A percentile compares a stretch with the other conserved stretches of the same genome.
Evolutionary conservation across 2,329 filamentous ascomycete genomes (phyloP).

Genomic region (Pseudogymnoascus sp.): DNA sequence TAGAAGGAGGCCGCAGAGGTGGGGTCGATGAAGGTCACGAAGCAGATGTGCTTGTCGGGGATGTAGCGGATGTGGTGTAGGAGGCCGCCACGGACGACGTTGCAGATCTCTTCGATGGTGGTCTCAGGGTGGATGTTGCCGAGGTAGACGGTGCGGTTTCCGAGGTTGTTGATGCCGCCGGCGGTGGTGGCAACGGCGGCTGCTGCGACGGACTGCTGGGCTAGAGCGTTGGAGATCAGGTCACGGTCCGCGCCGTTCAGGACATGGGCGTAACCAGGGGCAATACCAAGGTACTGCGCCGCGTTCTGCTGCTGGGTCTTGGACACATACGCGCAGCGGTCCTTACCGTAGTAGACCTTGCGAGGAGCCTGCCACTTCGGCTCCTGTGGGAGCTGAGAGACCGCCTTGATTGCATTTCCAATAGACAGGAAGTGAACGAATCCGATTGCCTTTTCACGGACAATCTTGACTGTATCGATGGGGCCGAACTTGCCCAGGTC

Average conservation of each 20-base stretch:
- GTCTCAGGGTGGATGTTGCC: slow-evolving; percentile 99
- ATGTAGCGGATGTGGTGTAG: slow-evolving; percentile 98
- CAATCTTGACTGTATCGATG: slow-evolving; percentile 96
- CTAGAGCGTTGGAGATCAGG: slow-evolving; percentile 90
- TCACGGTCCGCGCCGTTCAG: slow-evolving; percentile 94
- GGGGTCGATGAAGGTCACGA: slow-evolving; percentile 98
- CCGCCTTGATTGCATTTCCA: slow-evolving; percentile 96
- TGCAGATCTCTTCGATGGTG: slow-evolving; percentile 98
- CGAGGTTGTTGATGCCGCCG: slow-evolving; percentile 93
- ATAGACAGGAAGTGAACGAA: slow-evolving; percentile 98
- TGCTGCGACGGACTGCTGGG: slow-evolving; percentile 94
- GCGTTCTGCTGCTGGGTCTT: slow-evolving; percentile 99
- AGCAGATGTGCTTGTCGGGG: slow-evolving; percentile 99
- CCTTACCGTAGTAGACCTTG: slow-evolving; percentile 97
- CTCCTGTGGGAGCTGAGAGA: slow-evolving; percentile 92
- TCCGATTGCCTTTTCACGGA: slow-evolving; percentile 94
- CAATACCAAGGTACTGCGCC: slow-evolving; percentile 94
- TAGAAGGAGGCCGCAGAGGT: slow-evolving; percentile 98
- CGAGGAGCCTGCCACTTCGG: slow-evolving; percentile 93
- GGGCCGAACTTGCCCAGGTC: slow-evolving; percentile 94
- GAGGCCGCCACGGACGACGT: slow-evolving; percentile 90
- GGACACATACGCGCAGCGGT: slow-evolving; percentile 95
- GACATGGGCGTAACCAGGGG: slow-evolving; percentile 92
- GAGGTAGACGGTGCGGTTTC: slow-evolving; percentile 94
- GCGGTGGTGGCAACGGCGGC: slow-evolving; percentile 94